These are phyloP conservation scores for Sporothrix inflata DNA, from an alignment of 2,329 filamentous ascomycete genomes.

Conservation along the genomic window DNA sequence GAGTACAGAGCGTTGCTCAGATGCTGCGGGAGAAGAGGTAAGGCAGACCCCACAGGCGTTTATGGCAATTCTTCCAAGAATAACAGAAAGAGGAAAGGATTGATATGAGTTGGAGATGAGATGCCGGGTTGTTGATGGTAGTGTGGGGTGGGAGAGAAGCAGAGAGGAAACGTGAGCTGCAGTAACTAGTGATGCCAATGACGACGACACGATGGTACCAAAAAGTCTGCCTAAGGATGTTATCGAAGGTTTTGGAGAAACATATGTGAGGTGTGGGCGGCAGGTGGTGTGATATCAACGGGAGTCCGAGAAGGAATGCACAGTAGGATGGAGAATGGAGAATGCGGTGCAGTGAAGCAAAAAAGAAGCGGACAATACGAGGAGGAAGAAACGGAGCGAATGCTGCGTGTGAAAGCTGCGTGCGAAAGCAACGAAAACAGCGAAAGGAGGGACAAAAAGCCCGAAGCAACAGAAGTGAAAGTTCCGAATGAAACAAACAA, in stretches of 20 bases:
- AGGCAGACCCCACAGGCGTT: background rate
- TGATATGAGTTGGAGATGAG: slow-evolving; percentile 13
- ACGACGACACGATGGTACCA: slow-evolving; percentile 12
- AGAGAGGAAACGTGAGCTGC: slow-evolving; percentile 10
- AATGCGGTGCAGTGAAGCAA: background rate
- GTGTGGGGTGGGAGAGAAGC: background rate
- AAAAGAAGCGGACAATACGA: background rate
- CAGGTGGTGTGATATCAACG: background rate
- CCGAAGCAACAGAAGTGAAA: background rate
- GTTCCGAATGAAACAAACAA: background rate
- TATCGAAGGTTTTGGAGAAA: slow-evolving; percentile 20
- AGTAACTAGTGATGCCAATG: background rate
- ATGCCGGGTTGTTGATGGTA: slow-evolving; percentile 7
- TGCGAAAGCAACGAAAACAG: background rate
- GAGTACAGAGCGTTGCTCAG: background rate
- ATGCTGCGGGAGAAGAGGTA: background rate
- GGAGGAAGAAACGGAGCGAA: background rate
- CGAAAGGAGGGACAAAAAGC: background rate
- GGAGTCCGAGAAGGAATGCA: slow-evolving; percentile 4
- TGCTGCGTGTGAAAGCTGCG: background rate
- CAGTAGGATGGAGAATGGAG: slow-evolving; percentile 2
- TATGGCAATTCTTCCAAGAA: background rate
- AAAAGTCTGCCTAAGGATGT: slow-evolving; percentile 32
- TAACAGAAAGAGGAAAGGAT: background rate
- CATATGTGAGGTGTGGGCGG: background rate